Evolutionary conservation across 225 moss, liverwort and hornwort species (phyloP), one percentile per base, ranked within the genome.

Genomic region (Pleurozium schreberi): DNA sequence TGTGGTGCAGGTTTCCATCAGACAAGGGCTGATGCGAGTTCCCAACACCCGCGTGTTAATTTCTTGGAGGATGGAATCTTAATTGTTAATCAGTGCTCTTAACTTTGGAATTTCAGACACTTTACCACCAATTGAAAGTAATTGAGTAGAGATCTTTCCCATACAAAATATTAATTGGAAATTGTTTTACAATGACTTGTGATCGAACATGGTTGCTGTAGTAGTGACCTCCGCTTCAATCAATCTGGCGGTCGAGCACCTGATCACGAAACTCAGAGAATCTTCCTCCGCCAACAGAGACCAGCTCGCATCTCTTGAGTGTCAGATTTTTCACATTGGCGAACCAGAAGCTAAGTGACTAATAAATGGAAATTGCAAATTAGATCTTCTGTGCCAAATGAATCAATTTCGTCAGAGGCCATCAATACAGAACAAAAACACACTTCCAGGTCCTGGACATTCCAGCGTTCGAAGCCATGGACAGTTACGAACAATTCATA

Each of bases 21-120:
- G n/a, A n/a, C n/a, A 84, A 67, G 89, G 89, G 67, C 91, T 91
- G n/a, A 89, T 86, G 88, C 91, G 86, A 91, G 89, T 86, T 85
- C 58, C 75, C 75, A 20, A 26, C 73, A 57, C 47, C 19, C 42
- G 1, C 43, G 25, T n/a, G n/a, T n/a, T n/a, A n/a, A n/a, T 12
- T 87, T 73, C 83, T 69, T 82, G 45, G 55, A 22, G 67, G n/a
- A 64, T 55, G 80, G 52, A 85, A 61, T 75, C 43, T 83, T 49
- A 13, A 49, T 87, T 55, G 45, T 66, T 27, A 22, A 28, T 78
- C 33, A 2, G 23, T 40, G 40, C 27, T 40, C 58, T 17, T 4
- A 7, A 18, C 40, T 27, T 27, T 28, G 27, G 3, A 58, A 11
- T 11, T 27, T 18, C 28, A 2, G 4, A 58, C 40, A 1, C 7